These are phyloP conservation scores for Boletellus emodensis DNA, from an alignment of 768 basidiomycete species.

Conservation along the genomic window DNA sequence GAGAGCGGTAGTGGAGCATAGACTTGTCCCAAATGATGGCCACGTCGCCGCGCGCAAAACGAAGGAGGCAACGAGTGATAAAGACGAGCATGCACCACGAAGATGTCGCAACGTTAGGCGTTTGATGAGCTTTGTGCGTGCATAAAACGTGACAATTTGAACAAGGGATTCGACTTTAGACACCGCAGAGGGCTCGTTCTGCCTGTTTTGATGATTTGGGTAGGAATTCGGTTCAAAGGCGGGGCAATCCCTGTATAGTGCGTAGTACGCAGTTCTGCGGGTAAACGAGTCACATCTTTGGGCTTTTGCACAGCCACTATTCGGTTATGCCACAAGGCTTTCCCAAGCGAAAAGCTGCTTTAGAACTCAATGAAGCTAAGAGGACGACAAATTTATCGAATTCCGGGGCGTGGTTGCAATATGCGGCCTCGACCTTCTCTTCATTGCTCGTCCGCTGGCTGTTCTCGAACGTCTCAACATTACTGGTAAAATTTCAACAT, in stretches of 20 bases:
- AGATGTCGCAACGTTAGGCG: neutral
- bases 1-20: neutral
- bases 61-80: slow-evolving; percentile 19
- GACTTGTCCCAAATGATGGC: slow-evolving; percentile 17
- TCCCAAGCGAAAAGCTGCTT: too few relatives aligned
- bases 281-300: too few relatives aligned
- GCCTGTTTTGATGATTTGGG: slow-evolving; percentile 9
- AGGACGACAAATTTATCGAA: too few relatives aligned
- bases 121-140: neutral
- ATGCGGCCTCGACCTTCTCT: too few relatives aligned
- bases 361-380: too few relatives aligned
- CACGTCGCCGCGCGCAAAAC: slow-evolving; percentile 10
- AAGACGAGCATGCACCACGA: slow-evolving; percentile 14
- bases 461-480: too few relatives aligned
- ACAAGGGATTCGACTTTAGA: too few relatives aligned
- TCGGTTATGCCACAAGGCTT: too few relatives aligned
- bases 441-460: too few relatives aligned
- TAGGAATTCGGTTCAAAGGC: slow-evolving; percentile 8
- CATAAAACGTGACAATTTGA: slow-evolving; percentile 10
- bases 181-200: slow-evolving; percentile 13
- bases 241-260: slow-evolving; percentile 13
- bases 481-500: too few relatives aligned
- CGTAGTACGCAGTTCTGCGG: slow-evolving; percentile 1
- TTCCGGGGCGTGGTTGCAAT: too few relatives aligned
- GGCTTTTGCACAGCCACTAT: too few relatives aligned